Evolutionary conservation across 495 filamentous ascomycete species (phyloP).

Genomic region (Tuber calosporum): DNA sequence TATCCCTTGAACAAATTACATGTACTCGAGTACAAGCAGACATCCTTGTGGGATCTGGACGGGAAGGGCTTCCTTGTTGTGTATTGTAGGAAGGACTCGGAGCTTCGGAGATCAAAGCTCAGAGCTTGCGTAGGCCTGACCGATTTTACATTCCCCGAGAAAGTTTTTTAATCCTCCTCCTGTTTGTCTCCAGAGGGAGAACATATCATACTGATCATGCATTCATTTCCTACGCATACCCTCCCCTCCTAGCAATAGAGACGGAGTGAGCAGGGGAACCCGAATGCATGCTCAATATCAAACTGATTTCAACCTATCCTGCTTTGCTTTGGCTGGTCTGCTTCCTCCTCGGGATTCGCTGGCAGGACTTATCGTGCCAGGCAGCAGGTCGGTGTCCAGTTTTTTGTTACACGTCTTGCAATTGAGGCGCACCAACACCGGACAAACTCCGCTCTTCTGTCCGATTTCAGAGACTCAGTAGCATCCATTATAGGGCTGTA

Average conservation of each 20-base stretch:
- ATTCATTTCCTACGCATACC: neutral
- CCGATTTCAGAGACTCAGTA: slow-evolving; percentile 37
- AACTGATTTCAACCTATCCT: neutral
- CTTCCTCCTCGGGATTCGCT: slow-evolving; percentile 1
- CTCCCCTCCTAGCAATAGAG: neutral
- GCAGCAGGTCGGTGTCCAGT: slow-evolving; percentile 15
- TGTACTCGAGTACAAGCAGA: too few relatives aligned
- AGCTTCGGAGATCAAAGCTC: neutral
- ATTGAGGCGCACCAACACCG: slow-evolving; percentile 34
- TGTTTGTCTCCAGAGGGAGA: neutral
- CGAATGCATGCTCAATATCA: neutral
- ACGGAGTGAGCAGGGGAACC: neutral
- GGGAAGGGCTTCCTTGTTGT: neutral
- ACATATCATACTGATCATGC: neutral
- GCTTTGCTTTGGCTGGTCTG: slow-evolving; percentile 3
- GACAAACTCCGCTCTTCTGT: slow-evolving; percentile 32
- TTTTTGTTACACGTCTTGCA: slow-evolving; percentile 27
- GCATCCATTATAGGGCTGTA: slow-evolving; percentile 37
- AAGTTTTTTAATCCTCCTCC: neutral
- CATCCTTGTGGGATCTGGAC: neutral
- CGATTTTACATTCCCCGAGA: neutral
- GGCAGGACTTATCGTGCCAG: neutral
- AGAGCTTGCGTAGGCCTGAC: neutral
- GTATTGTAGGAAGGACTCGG: slow-evolving; percentile 1
- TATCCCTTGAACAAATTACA: slow-evolving; percentile 1